Evolutionary conservation across 2,329 filamentous ascomycete species (phyloP), one percentile per base, ranked within the genome.

Genomic region (Clarireedia homoeocarpa): DNA sequence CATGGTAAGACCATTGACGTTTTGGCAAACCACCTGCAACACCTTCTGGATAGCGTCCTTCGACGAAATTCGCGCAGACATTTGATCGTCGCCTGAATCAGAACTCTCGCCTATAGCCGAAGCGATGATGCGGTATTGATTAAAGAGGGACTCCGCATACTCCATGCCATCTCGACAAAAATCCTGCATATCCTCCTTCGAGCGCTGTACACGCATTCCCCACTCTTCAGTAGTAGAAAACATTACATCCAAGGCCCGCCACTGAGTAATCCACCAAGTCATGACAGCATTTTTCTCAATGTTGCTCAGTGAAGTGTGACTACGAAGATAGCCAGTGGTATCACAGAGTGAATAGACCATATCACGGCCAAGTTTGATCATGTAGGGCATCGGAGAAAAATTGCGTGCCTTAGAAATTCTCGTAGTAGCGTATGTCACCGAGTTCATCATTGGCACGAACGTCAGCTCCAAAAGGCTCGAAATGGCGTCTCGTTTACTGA

Each of bases 121-220:
- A 2, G 89, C 83, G 60, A 99, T 84, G 57, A 96, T 80, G 51
- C 84, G 85, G 69, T 95, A 94, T 64, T 96, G 85, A 42, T 89
- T 85, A 67, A 97, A 88, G 1, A 96, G 78, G 38, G 82, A 80
- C 66, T 95, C 89, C 0, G 92, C 91, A 67, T 96, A 88, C 65
- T 97, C 90, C 82, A 99, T 99, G 14, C 89, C 88, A 67, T 96
- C 90, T 62, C 94, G 85, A 68, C 91, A 96, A 66, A 97, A 96
- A 56, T 96, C 85, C 65, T 91, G 86, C 89, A 99, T 91, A 53
- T 82, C 77, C 20, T 61, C 53, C 70, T 55, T 77, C 71, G 55
- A 73, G 49, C 78, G 80, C 57, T 83, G 75, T n/a, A 88, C 73
- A 48, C 62, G 60, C 39, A 60, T 75, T 61, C 89, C 90, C 94